A percentile compares a stretch with the other conserved stretches of the same genome.
phyloP scores from a whole-genome alignment of 2,329 filamentous ascomycete species.

The Ophiostoma novo-ulmi region DNA sequence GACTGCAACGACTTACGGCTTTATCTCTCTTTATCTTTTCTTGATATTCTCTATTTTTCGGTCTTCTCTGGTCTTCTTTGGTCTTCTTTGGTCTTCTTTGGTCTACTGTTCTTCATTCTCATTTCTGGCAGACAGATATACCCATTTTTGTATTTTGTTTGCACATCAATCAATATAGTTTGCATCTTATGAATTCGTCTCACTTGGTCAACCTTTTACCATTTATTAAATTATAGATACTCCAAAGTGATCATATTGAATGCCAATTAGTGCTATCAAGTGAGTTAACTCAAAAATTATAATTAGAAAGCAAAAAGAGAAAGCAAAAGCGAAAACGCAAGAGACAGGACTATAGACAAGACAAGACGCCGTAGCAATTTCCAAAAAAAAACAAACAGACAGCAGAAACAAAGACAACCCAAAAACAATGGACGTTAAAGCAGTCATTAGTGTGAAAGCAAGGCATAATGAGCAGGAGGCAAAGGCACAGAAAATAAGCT shows the following conservation, averaged over 20 bases:
- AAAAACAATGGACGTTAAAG: constrained; percentile 4
- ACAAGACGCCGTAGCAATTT: background rate
- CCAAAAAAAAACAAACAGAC: background rate
- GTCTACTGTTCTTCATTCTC: background rate
- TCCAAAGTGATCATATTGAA: background rate
- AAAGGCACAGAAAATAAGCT: constrained; percentile 1
- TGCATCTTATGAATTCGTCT: background rate
- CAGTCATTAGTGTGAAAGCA: constrained; percentile 1
- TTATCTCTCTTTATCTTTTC: background rate
- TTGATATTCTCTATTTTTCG: background rate
- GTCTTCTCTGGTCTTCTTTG: background rate
- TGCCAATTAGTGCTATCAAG: constrained; percentile 5
- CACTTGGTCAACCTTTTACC: background rate
- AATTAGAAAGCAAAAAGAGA: background rate
- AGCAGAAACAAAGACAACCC: background rate
- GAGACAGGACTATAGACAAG: background rate
- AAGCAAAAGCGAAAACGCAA: constrained; percentile 7
- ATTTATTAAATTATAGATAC: background rate
- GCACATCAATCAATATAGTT: background rate
- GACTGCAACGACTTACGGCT: constrained; percentile 6
- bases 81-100: background rate
- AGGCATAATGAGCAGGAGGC: background rate
- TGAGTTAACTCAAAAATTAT: background rate
- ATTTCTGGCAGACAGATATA: constrained; percentile 1
- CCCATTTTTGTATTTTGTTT: background rate